These are phyloP conservation scores for Solanum dulcamara DNA, from an alignment of 257 asterid species.

Conservation along the genomic window DNA sequence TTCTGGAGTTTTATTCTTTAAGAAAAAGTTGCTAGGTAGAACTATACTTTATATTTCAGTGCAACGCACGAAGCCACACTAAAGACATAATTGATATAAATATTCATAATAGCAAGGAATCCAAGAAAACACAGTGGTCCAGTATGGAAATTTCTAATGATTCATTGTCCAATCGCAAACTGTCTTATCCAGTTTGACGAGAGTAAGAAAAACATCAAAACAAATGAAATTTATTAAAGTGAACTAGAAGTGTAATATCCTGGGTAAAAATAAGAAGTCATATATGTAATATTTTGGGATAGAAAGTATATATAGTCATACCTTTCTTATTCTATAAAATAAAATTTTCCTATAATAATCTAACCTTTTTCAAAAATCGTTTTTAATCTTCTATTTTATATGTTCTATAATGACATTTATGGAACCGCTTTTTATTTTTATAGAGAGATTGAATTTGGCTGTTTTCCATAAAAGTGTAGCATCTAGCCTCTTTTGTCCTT, in stretches of 20 bases:
- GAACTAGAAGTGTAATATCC: neutral
- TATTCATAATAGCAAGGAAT: neutral
- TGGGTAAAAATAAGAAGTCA: too few species aligned
- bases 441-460: too few species aligned
- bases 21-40: neutral
- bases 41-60: neutral
- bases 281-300: neutral
- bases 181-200: neutral
- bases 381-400: too few species aligned
- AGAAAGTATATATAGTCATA: neutral
- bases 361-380: too few species aligned
- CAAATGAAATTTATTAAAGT: neutral
- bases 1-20: neutral
- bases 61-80: neutral
- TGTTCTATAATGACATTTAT: too few species aligned
- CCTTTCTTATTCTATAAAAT: too few species aligned
- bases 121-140: neutral
- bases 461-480: too few species aligned
- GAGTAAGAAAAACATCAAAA: neutral
- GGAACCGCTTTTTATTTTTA: too few species aligned
- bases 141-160: neutral
- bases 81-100: neutral
- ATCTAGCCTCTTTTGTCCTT: too few species aligned
- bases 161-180: neutral
- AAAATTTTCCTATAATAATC: too few species aligned